Conservation (phyloP, 192 early-diverging fungal species). For the Geosiphon pyriformis region DNA sequence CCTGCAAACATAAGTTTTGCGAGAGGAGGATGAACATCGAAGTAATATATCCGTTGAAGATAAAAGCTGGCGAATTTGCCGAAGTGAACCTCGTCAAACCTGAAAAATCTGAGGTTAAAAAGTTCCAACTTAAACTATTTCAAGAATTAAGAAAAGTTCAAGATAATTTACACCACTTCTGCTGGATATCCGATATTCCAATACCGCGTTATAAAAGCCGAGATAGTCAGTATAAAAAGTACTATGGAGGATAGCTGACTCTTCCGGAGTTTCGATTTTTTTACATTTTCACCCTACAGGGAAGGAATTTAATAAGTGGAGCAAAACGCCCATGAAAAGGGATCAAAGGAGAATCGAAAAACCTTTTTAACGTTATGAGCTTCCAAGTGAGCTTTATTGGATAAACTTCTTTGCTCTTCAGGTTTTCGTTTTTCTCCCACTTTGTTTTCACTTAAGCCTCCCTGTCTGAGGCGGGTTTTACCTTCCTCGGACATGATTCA, state of each 20-base stretch:
- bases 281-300: not conserved
- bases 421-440: not conserved
- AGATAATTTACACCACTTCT: conserved; percentile 61
- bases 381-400: not conserved
- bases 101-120: conserved; percentile 23
- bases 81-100: conserved; percentile 99
- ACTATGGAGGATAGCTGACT: too few species aligned
- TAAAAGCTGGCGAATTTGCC: conserved; percentile 98
- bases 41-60: conserved; percentile 81
- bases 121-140: not conserved
- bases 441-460: not conserved
- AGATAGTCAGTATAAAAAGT: conserved; percentile 26
- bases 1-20: conserved; percentile 87
- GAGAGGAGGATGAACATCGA: conserved; percentile 96
- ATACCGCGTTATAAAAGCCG: conserved; percentile 61
- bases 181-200: conserved; percentile 64
- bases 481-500: too few species aligned
- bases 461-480: not conserved
- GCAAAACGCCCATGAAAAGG: not conserved
- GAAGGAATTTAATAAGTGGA: not conserved
- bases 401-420: not conserved
- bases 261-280: not conserved
- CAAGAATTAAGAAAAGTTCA: not conserved
- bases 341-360: not conserved
- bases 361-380: not conserved